Base-by-base conservation (phyloP, 2,329 filamentous ascomycete species). In the Clonostachys rosea region DNA sequence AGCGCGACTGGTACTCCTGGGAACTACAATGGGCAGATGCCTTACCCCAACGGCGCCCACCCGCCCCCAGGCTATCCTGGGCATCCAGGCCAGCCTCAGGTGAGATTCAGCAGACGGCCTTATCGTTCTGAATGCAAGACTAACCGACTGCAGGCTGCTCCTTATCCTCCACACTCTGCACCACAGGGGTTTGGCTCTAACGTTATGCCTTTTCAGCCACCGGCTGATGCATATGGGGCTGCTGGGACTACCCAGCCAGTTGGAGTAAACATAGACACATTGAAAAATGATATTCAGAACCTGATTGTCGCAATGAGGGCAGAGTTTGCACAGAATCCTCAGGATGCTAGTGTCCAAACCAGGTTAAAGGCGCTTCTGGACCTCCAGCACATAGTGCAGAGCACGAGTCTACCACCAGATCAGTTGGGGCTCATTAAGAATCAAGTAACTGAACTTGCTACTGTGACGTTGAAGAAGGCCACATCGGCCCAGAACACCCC, bases 321-420 rank as follows among this genome's bases (percentile, higher is more conserved):
- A 55, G 86, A 91, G 60, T 87, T 89, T 70, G 84, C 86, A 54
- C 81, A 81, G 54, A 89, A 84, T 64, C 86, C 87, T 50, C 81
- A 85, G 74, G 88, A 96, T 73, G 69, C 76, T 67, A 81, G 83
- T 68, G 78, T 89, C 62, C 86, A 89, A 64, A 85, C 82, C 61
- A 89, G 87, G 69, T 74, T 96, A 61, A 88, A 89, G 70, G 90
- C 91, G 52, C 80, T 96, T 57, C 74, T 91, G 67, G 89, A 94
- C 66, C 79, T 97, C 54, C 89, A 95, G 71, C 59, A 57, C 50
- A 83, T 78, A 56, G 74, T 96, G 61, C 83, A 88, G 65, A 85
- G 78, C 56, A 87, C 90, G 66, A 84, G 85, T 61, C 76, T 96
- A 63, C 86, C 86, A 50, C 83, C 84, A 58, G 85, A 91, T 60